Evolutionary conservation across 768 basidiomycete species (phyloP).

Genomic region (Mycena belliarum): DNA sequence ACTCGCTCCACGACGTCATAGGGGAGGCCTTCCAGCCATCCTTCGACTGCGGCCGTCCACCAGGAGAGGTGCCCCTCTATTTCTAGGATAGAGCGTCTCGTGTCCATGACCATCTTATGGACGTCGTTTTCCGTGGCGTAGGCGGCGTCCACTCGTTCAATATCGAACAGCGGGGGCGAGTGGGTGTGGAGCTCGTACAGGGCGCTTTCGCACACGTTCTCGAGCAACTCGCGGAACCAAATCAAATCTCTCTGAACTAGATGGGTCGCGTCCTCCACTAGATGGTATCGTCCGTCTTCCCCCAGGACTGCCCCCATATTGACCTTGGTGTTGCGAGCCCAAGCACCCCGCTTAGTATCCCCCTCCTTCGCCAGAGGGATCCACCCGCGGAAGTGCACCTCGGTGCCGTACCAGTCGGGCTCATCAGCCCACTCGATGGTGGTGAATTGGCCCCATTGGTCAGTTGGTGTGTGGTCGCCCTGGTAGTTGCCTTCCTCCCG

Average conservation of each 20-base stretch:
- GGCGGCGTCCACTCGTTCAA: neutral
- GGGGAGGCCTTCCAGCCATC: neutral
- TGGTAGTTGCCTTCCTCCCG: neutral
- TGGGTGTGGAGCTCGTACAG: neutral
- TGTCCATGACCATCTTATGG: neutral
- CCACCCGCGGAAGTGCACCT: neutral
- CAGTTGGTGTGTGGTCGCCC: neutral
- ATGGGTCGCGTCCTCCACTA: neutral
- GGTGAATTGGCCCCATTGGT: neutral
- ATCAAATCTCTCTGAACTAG: neutral
- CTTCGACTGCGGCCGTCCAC: neutral
- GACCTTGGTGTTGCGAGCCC: neutral
- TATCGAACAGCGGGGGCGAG: neutral
- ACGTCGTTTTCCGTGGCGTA: neutral
- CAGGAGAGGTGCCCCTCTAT: neutral
- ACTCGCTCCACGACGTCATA: neutral
- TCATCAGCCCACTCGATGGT: neutral
- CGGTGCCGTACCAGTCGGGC: neutral
- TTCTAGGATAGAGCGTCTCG: neutral
- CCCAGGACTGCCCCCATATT: neutral
- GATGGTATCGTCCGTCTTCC: neutral
- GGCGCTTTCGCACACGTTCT: neutral
- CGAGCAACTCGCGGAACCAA: neutral
- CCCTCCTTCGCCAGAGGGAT: neutral
- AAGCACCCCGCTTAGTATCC: neutral